These are phyloP conservation scores for Penicillium malachiteum DNA, from an alignment of 495 filamentous ascomycete genomes.

Conservation along the genomic window DNA sequence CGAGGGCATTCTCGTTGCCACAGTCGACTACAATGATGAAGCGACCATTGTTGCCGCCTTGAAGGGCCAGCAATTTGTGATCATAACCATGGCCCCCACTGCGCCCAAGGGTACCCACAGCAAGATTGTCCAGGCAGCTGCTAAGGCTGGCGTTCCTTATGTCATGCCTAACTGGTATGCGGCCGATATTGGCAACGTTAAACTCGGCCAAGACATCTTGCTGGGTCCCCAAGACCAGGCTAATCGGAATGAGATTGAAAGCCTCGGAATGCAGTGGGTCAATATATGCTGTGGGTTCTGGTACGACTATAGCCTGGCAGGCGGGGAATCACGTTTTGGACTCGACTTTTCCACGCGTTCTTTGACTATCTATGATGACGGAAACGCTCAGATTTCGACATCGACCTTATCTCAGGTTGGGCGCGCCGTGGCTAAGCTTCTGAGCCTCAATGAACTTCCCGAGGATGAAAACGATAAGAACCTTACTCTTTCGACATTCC, in stretches of 20 bases:
- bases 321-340: slow-evolving; percentile 35
- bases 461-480: slow-evolving; percentile 45
- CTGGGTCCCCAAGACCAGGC: slow-evolving; percentile 15
- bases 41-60: slow-evolving; percentile 47
- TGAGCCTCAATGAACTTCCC: slow-evolving; percentile 47
- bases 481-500: slow-evolving; percentile 33
- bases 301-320: slow-evolving; percentile 53
- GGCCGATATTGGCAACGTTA: slow-evolving; percentile 31
- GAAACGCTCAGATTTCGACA: slow-evolving; percentile 36
- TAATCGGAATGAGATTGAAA: slow-evolving; percentile 38
- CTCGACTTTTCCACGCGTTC: slow-evolving; percentile 47
- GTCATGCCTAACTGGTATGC: slow-evolving; percentile 62
- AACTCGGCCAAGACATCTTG: background rate
- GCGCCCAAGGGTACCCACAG: slow-evolving; percentile 47
- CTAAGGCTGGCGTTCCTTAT: slow-evolving; percentile 59
- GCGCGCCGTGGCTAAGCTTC: slow-evolving; percentile 43
- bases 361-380: slow-evolving; percentile 52
- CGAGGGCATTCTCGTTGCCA: slow-evolving; percentile 40
- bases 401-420: slow-evolving; percentile 50
- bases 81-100: slow-evolving; percentile 55
- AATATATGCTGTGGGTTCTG: slow-evolving; percentile 50
- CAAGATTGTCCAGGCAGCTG: slow-evolving; percentile 60
- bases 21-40: slow-evolving; percentile 51
- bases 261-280: slow-evolving; percentile 50
- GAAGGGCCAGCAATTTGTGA: slow-evolving; percentile 54